Conservation (phyloP, 176 grass and related monocot genomes). For the Rhynchospora tenuis region DNA sequence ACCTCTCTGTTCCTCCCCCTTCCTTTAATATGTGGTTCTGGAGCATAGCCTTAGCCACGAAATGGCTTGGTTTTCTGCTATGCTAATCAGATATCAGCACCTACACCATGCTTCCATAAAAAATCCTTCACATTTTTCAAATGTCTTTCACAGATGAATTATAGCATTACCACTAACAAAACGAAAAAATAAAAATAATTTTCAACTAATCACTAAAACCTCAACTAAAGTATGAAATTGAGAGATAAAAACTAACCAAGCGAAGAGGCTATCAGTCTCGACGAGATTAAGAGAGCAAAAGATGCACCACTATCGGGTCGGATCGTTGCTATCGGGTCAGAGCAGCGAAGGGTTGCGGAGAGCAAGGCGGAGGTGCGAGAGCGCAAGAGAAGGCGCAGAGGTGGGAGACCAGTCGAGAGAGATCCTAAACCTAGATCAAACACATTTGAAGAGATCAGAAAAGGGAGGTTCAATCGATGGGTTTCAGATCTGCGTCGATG, state of each 20-base stretch:
- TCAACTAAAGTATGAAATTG: neutral
- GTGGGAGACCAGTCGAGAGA: too few relatives aligned
- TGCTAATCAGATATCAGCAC: neutral
- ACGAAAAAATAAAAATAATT: neutral
- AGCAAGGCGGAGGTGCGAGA: constrained; percentile 49
- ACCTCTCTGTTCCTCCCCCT: too few relatives aligned
- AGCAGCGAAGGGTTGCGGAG: constrained; percentile 27
- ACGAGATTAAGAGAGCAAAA: constrained; percentile 58
- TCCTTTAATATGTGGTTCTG: too few relatives aligned
- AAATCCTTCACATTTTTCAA: constrained; percentile 58
- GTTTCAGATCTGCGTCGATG: too few relatives aligned
- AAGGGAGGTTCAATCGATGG: too few relatives aligned
- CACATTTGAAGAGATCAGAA: too few relatives aligned
- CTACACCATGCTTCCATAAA: constrained; percentile 61
- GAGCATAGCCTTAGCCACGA: too few relatives aligned
- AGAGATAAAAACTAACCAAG: constrained; percentile 40
- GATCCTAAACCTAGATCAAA: too few relatives aligned
- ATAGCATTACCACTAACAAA: constrained; percentile 62
- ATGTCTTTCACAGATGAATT: constrained; percentile 62
- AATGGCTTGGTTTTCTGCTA: neutral
- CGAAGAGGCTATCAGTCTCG: constrained; percentile 43
- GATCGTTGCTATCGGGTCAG: neutral
- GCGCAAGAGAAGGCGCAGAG: constrained; percentile 28
- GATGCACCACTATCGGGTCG: constrained; percentile 49
- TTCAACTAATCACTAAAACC: neutral